Evolutionary conservation across 805 yeast species (phyloP), one percentile per base, ranked within the genome.

Genomic region (Vanderwaltozyma tropicalis): DNA sequence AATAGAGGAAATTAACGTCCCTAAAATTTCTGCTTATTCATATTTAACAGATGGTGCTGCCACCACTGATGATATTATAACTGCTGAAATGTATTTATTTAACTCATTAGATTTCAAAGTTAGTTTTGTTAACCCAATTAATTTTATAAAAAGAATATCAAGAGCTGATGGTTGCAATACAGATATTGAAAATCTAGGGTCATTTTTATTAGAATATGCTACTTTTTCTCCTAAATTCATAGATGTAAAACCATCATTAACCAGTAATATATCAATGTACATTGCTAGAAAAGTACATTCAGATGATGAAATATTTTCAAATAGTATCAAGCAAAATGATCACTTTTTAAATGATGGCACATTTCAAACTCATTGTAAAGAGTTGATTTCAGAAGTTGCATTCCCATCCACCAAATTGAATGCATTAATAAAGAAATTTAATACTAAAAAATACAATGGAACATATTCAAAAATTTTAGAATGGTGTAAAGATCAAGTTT

Each of bases 101-200:
- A 78, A 82, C 39, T 72, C 76, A 34, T 66, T 87, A 38, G 68
- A 76, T 41, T 88, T 82, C 60, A 78, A 84, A 55, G 68, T 87
- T 53, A 77, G 81, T 46, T 82, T 80, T 57, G 94, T 96, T 28
- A 84, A 81, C 55, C 95, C 95, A 35, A 77, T 86, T 80, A 85
- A 85, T 61, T 88, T 87, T 54, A 65, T 87, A 52, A 72, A 95
- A 55, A 71, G 95, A 55, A 80, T 86, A 31, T 83, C 95, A 27
- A 85, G 83, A 53, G 95, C 95, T 32, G 96, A 87, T 60, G 84
- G 80, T 53, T 86, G 85, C 60, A 92, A 86, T 57, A 77, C 80
- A 38, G 80, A 77, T 53, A 74, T 87, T 30, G 74, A 95, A 61
- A 82, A 94, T 7, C 66, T 84, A 44, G 95, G 92, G 20, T 87